Conservation (phyloP, 2,329 filamentous ascomycete genomes). For the Capronia coronata region DNA sequence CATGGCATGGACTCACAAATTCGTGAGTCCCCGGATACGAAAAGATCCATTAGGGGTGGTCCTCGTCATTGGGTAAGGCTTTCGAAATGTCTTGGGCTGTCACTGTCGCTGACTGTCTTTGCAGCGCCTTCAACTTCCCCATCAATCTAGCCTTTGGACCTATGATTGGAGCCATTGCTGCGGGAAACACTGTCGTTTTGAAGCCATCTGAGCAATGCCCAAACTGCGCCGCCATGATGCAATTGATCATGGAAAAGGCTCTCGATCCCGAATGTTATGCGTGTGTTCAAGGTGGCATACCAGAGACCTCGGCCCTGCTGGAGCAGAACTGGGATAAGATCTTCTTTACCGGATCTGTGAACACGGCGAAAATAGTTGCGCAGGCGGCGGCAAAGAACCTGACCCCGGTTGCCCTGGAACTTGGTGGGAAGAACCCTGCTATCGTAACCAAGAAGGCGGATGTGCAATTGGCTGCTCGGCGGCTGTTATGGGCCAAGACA, state of each 20-base stretch:
- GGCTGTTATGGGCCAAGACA: slow-evolving; percentile 83
- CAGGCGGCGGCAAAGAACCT: slow-evolving; percentile 84
- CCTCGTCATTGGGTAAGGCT: slow-evolving; percentile 67
- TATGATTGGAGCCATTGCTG: slow-evolving; percentile 81
- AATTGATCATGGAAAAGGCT: slow-evolving; percentile 66
- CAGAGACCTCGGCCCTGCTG: slow-evolving; percentile 74
- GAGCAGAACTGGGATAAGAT: slow-evolving; percentile 96
- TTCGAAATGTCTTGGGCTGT: slow-evolving; percentile 4
- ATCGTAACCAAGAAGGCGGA: slow-evolving; percentile 82
- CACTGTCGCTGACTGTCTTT: slow-evolving; percentile 12
- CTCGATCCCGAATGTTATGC: slow-evolving; percentile 72
- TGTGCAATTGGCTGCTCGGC: slow-evolving; percentile 69
- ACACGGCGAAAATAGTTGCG: slow-evolving; percentile 77
- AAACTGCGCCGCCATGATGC: slow-evolving; percentile 67
- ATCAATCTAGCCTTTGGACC: slow-evolving; percentile 72
- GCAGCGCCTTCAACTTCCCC: slow-evolving; percentile 83
- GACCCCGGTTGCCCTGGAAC: slow-evolving; percentile 81
- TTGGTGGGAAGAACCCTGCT: slow-evolving; percentile 86
- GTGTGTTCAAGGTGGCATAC: slow-evolving; percentile 71
- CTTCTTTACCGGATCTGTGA: slow-evolving; percentile 80
- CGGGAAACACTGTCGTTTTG: slow-evolving; percentile 79
- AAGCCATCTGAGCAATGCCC: slow-evolving; percentile 86
- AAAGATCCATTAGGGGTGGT: slow-evolving; percentile 83
- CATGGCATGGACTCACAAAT: slow-evolving; percentile 60
- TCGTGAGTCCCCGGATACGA: slow-evolving; percentile 67